phyloP scores from a whole-genome alignment of 495 filamentous ascomycete species.

The Evernia prunastri region DNA sequence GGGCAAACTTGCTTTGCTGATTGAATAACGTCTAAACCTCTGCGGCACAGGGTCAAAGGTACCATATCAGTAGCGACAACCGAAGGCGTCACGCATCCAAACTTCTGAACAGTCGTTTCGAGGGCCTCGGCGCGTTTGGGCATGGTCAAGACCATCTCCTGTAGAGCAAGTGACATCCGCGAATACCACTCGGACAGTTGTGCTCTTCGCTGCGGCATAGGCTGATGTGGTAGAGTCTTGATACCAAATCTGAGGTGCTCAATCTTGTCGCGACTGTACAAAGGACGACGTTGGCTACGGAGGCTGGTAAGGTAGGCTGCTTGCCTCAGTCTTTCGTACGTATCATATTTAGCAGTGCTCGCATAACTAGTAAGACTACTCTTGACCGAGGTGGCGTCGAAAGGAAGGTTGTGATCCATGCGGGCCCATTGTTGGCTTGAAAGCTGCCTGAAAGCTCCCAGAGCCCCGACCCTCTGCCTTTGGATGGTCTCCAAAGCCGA shows the following conservation, averaged over 20 bases:
- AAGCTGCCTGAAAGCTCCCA: conserved; percentile 26
- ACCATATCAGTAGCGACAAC: conserved; percentile 70
- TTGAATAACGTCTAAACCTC: conserved; percentile 53
- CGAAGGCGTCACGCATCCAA: conserved; percentile 84
- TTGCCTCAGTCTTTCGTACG: conserved; percentile 72
- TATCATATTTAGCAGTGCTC: conserved; percentile 59
- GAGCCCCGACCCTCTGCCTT: conserved; percentile 34
- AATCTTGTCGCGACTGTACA: conserved; percentile 71
- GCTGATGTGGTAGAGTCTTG: conserved; percentile 46
- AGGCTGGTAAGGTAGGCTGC: conserved; percentile 75
- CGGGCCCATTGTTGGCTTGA: conserved; percentile 25
- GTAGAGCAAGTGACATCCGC: conserved; percentile 59
- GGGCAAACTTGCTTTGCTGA: conserved; percentile 47
- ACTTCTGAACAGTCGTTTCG: conserved; percentile 72
- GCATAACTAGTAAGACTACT: conserved; percentile 68
- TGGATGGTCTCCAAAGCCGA: conserved; percentile 37
- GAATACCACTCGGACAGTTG: conserved; percentile 64
- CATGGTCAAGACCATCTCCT: conserved; percentile 65
- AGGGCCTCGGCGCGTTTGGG: conserved; percentile 63
- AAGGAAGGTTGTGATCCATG: conserved; percentile 46
- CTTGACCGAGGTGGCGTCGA: conserved; percentile 58
- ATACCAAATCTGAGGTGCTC: conserved; percentile 61
- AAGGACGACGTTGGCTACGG: conserved; percentile 69
- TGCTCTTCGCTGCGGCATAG: conserved; percentile 48
- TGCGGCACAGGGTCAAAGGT: conserved; percentile 46